Base-by-base conservation (phyloP, 768 basidiomycete species). In the Crassisporium funariophilum region DNA sequence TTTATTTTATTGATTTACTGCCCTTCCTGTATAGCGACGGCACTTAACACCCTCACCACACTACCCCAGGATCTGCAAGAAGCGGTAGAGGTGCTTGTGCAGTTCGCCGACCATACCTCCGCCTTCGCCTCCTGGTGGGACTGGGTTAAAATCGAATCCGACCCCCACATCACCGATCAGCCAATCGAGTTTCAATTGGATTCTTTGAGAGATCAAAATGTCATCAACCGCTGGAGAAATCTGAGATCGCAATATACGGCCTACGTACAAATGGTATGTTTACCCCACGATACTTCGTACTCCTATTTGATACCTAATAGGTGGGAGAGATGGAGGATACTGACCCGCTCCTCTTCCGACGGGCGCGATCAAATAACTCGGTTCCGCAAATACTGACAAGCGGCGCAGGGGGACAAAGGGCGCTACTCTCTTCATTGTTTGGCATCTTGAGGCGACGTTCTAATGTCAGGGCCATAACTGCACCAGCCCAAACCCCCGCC, bases 61-160 rank as follows among this genome's bases (percentile, higher is more conserved):
- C n/a, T n/a, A n/a, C n/a, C n/a, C n/a, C n/a, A n/a, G n/a, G n/a
- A n/a, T n/a, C n/a, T n/a, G n/a, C n/a, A n/a, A n/a, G n/a, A n/a
- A n/a, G n/a, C n/a, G n/a, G n/a, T 51, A 9, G 47, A 49, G 1
- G 44, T 41, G 3, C 25, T 53, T 2, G 27, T 45, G 35, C 44
- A 53, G 31, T 53, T 53, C 24, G 17, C 33, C 22, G 52, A 53
- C 4, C 24, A 46, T 13, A 39, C 49, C 12, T 49, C 47, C 25
- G 24, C 35, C 13, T 53, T 41, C 29, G 47, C 47, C 5, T 13
- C 42, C 15, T 53, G 52, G 52, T 53, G 52, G 52, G 47, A 53
- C n/a, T 49, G 47, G 47, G 39, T 49, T 15, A 49, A 45, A 16
- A 22, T 53, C 27, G 52, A 53, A 17, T 46, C 47, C 2, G 43